Percentiles rank a stretch among this genome's conserved stretches.
These are phyloP conservation scores for Begonia fuchsioides DNA, from an alignment of 306 rosid genomes.

Conservation along the genomic window DNA sequence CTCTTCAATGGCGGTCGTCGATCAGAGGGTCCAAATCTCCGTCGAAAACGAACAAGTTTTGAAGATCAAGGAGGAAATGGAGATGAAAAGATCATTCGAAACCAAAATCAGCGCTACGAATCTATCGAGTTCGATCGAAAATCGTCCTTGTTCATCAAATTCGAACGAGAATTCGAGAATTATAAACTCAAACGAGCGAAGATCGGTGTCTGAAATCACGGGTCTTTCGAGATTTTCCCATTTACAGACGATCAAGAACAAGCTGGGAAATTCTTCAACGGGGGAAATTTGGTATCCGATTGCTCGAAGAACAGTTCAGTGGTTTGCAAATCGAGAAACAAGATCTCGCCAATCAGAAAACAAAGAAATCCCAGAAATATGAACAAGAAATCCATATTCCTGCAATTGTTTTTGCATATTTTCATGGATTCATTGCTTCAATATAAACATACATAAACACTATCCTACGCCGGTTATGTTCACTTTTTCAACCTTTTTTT, in stretches of 20 bases:
- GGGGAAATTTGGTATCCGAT: constrained; percentile 68
- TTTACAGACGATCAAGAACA: constrained; percentile 20
- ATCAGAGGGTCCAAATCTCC: not conserved
- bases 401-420: not conserved
- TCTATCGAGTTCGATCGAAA: constrained; percentile 17
- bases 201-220: constrained; percentile 80
- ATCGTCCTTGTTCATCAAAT: constrained; percentile 13
- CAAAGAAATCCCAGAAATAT: constrained; percentile 20
- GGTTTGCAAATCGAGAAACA: constrained; percentile 84
- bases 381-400: constrained; percentile 5
- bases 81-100: constrained; percentile 50
- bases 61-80: constrained; percentile 54
- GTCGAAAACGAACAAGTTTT: constrained; percentile 22
- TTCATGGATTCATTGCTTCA: no score
- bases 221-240: constrained; percentile 47
- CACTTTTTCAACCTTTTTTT: no score
- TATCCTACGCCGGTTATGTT: no score
- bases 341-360: constrained; percentile 38
- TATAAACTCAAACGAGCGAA: constrained; percentile 8
- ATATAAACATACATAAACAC: no score
- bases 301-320: constrained; percentile 72
- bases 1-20: constrained; percentile 20
- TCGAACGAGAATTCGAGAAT: constrained; percentile 18
- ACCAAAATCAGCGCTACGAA: constrained; percentile 24
- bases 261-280: constrained; percentile 20